phyloP scores from a whole-genome alignment of 176 grass and related monocot species.

The Oryza longistaminata region DNA sequence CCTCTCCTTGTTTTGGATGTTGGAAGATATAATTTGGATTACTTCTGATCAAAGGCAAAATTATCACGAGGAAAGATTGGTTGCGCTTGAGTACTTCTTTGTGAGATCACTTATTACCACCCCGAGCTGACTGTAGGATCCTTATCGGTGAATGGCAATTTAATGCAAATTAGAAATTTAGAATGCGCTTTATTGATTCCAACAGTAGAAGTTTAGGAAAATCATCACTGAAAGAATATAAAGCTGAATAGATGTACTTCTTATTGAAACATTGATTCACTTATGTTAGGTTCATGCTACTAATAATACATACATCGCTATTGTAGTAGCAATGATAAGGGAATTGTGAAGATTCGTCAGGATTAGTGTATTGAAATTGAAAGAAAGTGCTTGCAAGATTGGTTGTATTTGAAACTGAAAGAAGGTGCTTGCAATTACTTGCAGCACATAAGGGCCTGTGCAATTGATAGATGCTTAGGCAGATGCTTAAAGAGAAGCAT shows the following conservation, averaged over 20 bases:
- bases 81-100: not conserved
- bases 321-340: not conserved
- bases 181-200: not conserved
- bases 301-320: not conserved
- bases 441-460: not conserved
- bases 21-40: not conserved
- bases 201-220: slow-evolving; percentile 17
- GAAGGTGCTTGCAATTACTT: slow-evolving; percentile 14
- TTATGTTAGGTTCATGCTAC: not conserved
- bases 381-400: slow-evolving; percentile 14
- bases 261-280: slow-evolving; percentile 1
- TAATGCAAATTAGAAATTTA: not conserved
- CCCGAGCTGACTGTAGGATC: not conserved
- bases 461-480: too few relatives aligned
- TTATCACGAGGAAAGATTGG: not conserved
- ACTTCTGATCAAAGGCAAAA: not conserved
- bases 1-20: not conserved
- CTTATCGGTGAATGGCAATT: not conserved
- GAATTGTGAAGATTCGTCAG: not conserved
- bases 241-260: slow-evolving; percentile 1
- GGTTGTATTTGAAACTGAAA: not conserved
- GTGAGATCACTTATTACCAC: not conserved
- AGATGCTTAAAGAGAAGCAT: too few relatives aligned
- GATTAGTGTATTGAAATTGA: not conserved
- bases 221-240: not conserved